Evolutionary conservation across 352 stramenopile genomes (phyloP).

Genomic region (Globisporangium middletonii): DNA sequence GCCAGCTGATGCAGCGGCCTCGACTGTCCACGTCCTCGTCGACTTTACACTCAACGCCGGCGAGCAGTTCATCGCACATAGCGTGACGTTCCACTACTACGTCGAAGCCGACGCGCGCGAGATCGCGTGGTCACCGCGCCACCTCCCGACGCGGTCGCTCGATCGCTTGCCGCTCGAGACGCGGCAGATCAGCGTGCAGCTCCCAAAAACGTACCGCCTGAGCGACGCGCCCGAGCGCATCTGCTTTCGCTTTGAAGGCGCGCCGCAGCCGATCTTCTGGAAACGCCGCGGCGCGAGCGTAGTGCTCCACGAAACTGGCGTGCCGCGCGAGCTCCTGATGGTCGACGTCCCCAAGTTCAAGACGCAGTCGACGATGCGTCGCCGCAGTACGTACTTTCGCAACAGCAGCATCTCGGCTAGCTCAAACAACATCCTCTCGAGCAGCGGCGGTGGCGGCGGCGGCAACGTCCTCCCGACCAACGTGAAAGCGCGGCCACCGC

Average conservation of each 20-base stretch:
- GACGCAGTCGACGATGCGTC: conserved; percentile 34
- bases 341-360: conserved; percentile 32
- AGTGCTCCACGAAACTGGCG: conserved; percentile 43
- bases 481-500: conserved; percentile 11
- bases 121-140: conserved; percentile 47
- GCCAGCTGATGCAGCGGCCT: background rate
- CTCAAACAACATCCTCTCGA: conserved; percentile 25
- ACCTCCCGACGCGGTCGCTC: conserved; percentile 43
- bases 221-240: conserved; percentile 43
- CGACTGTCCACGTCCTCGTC: conserved; percentile 42
- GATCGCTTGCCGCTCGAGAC: conserved; percentile 37
- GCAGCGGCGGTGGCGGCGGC: conserved; percentile 2
- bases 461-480: conserved; percentile 10
- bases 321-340: conserved; percentile 33
- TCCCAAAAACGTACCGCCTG: conserved; percentile 46
- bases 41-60: conserved; percentile 73
- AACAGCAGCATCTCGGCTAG: conserved; percentile 46
- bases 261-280: conserved; percentile 28
- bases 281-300: conserved; percentile 43
- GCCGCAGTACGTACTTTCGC: conserved; percentile 43
- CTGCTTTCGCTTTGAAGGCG: conserved; percentile 52
- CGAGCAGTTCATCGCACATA: conserved; percentile 74
- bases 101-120: conserved; percentile 33
- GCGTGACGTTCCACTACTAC: conserved; percentile 63
- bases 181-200: conserved; percentile 33